Evolutionary conservation across 148 eudicot genomes (phyloP).

Genomic region (Diospyros kaki): DNA sequence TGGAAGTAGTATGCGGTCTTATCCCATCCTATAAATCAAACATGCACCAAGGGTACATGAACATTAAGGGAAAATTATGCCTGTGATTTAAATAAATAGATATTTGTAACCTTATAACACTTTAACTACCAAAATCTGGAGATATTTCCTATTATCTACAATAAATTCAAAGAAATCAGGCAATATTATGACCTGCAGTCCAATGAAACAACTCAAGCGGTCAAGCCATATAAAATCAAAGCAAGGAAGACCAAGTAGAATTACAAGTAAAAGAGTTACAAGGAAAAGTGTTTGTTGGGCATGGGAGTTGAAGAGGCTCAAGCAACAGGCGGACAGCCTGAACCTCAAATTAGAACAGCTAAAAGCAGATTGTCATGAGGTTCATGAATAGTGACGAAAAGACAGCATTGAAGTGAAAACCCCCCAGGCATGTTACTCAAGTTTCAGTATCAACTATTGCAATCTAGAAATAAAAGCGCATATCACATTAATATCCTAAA

Average conservation of each 20-base stretch:
- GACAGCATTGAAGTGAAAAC: too few species aligned
- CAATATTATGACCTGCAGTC: background rate
- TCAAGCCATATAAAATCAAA: background rate
- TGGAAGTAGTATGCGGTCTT: too few species aligned
- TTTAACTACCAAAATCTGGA: background rate
- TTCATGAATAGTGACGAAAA: too few species aligned
- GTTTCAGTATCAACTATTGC: too few species aligned
- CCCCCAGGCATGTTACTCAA: too few species aligned
- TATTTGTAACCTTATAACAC: too few species aligned
- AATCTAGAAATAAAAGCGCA: too few species aligned
- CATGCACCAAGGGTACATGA: background rate
- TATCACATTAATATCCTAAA: too few species aligned
- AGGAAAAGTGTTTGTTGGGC: background rate
- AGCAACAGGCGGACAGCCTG: background rate
- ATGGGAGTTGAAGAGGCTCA: background rate
- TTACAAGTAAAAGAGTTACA: background rate
- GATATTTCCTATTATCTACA: background rate
- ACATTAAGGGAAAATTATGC: background rate
- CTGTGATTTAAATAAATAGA: background rate
- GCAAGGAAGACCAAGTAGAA: slow-evolving; percentile 4
- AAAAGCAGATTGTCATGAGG: too few species aligned
- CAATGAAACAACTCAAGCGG: background rate
- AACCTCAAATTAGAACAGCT: too few species aligned
- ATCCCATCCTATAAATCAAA: too few species aligned
- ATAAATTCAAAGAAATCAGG: background rate